Evolutionary conservation across 495 filamentous ascomycete species (phyloP), one percentile per base, ranked within the genome.

Genomic region (Emericellopsis terricola): DNA sequence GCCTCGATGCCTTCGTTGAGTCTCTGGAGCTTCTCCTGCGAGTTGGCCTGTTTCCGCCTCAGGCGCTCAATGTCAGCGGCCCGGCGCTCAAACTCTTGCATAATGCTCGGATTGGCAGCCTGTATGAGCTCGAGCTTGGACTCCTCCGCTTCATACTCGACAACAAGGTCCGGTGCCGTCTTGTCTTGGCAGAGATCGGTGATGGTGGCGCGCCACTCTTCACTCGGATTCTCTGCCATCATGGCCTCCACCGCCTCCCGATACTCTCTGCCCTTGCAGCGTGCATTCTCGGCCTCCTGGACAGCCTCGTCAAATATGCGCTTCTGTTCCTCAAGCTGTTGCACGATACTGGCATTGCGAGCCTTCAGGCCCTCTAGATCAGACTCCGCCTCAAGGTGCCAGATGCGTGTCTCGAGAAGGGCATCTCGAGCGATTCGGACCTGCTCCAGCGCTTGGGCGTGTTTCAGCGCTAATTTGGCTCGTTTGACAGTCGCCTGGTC

Each of bases 71-170:
- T 68, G 34, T 64, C 56, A 9, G 48, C 45, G 28, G 65, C 61
- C 14, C 86, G 78, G 27, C 70, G 62, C 49, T 93, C 78, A 46
- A 73, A 94, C 36, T 91, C 76, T 29, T 65, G 63, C 29, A 96
- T 65, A n/a, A 81, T 66, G 24, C 71, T 63, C 8, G 71, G 76
- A 41, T 86, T 82, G 27, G 77, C 78, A 26, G 76, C 83, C 34
- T 87, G 75, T 18, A 87, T 76, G 18, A 87, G 63, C 20, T 81
- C 73, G 6, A 96, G 67, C 29, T 78, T 74, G 8, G 76, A 73
- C 41, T 69, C 59, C 51, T 81, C 74, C 2, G 78, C 73, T 23
- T 71, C 67, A 41, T 94, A 82, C 14, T 89, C 78, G 2, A 62
- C 57, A 16, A 85, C 69, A 8, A 94, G 54, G 7, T 76, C 64